Evolutionary conservation across 768 basidiomycete species (phyloP).

Genomic region (Suillus hirtellus): DNA sequence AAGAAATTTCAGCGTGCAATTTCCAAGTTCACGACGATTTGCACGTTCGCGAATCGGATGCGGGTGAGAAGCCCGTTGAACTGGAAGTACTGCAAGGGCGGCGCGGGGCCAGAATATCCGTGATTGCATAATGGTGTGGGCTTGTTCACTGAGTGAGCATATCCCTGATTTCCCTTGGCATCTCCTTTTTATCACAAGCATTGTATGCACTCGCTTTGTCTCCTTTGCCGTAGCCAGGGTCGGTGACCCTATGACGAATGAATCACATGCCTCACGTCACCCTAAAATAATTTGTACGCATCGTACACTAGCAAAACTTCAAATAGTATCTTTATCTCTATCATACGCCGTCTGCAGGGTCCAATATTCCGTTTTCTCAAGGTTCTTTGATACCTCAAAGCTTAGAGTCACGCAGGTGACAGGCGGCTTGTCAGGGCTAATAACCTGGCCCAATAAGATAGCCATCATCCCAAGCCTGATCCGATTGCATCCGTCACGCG

Average conservation of each 20-base stretch:
- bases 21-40: conserved; percentile 16
- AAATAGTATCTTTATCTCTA: neutral
- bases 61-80: conserved; percentile 4
- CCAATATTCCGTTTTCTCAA: neutral
- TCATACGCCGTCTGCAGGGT: neutral
- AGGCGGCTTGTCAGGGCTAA: neutral
- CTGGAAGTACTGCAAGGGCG: neutral
- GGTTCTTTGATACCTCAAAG: neutral
- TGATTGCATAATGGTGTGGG: neutral
- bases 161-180: neutral
- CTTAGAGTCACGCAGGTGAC: neutral
- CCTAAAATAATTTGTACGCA: neutral
- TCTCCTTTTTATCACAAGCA: neutral
- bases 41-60: neutral
- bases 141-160: neutral
- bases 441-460: neutral
- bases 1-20: neutral
- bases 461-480: neutral
- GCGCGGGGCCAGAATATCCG: neutral
- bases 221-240: neutral
- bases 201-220: neutral
- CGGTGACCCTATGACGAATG: neutral
- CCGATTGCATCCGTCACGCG: neutral
- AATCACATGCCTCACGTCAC: neutral
- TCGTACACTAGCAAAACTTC: neutral